A percentile compares a stretch with the other conserved stretches of the same genome.
These are phyloP conservation scores for Leonotis leonurus DNA, from an alignment of 257 asterid species.

Conservation along the genomic window DNA sequence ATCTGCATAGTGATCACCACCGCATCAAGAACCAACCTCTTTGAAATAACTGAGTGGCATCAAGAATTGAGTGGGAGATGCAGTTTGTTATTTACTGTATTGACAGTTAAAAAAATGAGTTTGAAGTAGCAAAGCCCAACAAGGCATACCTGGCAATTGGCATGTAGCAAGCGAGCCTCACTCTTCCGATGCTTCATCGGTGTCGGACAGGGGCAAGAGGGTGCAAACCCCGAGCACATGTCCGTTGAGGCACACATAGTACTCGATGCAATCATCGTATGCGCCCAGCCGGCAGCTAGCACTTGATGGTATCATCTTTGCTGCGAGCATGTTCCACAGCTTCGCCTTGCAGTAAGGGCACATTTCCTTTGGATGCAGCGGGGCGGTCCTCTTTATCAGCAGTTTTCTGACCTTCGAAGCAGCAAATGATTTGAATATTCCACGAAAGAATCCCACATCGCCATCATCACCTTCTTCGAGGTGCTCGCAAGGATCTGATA, in stretches of 20 bases:
- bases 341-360: constrained; percentile 94
- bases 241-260: constrained; percentile 88
- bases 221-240: constrained; percentile 89
- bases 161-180: no score
- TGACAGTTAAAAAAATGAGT: no score
- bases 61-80: neutral
- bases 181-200: constrained; percentile 77
- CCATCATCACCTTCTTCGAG: constrained; percentile 97
- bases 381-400: constrained; percentile 60
- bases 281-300: constrained; percentile 93
- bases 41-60: no score
- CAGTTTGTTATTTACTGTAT: no score
- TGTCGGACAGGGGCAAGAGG: constrained; percentile 81
- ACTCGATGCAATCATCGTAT: constrained; percentile 85
- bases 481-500: constrained; percentile 97
- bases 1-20: no score
- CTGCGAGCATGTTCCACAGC: constrained; percentile 89
- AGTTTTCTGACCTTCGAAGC: constrained; percentile 66
- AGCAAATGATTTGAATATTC: constrained; percentile 74
- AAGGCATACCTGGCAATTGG: constrained; percentile 35
- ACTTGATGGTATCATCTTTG: constrained; percentile 80
- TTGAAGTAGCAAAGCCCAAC: neutral
- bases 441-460: constrained; percentile 84
- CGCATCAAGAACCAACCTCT: no score
- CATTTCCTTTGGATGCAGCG: constrained; percentile 69